Base-by-base conservation (phyloP, 1,284 basidiomycete species). In the Malassezia sympodialis region DNA sequence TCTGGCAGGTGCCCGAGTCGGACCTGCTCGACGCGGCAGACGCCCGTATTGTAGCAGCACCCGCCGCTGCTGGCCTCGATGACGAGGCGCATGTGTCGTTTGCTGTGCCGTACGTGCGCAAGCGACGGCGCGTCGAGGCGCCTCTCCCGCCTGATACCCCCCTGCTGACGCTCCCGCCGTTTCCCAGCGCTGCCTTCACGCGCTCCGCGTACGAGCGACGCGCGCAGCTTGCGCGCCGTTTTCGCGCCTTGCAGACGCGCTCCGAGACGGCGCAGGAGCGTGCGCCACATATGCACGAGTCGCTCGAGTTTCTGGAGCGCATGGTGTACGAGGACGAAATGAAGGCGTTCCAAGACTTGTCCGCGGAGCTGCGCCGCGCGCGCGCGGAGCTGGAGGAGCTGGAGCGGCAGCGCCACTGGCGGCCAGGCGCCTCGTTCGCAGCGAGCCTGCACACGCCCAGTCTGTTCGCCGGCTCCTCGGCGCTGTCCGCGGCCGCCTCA, bases 1-100 rank as follows among this genome's bases (percentile, higher is more conserved):
- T 73, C 30, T 73, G 62, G 62, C 62, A 70, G 54, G 62, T 69
- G 2, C 63, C 67, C 4, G 65, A 69, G 31, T 56, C 60, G 32
- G 71, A 71, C 40, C 45, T 71, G 21, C 49, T 65, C 14, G 24
- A n/a, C 14, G 45, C 49, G 1, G 39, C 53, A 48, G 42, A 53
- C 3, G 56, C 34, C 8, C 26, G 23, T 8, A 11, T 51, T 17
- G 12, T 23, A 8, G 14, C 46, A n/a, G 10, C 10, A 10, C n/a
- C 23, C 24, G 17, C 23, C 1, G 7, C n/a, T 4, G 3, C 3
- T 3, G 35, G n/a, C 14, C 1, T 26, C 15, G 28, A 42, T n/a
- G 39, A 49, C 10, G 30, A 46, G 1, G 40, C 35, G 41, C 24
- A 30, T 6, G 3, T 50, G 31, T 34, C 39, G 5, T 56, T 47